Conservation (phyloP, 2,329 filamentous ascomycete genomes). For the Chaetomium globosum region DNA sequence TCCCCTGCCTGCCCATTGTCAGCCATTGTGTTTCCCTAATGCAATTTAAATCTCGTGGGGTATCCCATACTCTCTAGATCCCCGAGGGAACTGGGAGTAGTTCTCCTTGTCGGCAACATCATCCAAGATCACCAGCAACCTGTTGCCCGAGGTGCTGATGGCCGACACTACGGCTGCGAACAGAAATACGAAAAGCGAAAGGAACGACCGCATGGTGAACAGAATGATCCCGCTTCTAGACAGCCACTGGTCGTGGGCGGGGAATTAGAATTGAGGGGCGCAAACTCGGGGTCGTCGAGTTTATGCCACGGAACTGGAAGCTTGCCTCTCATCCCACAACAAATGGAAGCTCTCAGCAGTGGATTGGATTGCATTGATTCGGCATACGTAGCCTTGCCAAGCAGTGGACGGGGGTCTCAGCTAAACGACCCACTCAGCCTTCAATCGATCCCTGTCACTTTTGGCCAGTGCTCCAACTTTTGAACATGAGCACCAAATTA, state of each 20-base stretch:
- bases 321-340: constrained; percentile 19
- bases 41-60: background rate
- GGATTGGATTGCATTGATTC: constrained; percentile 28
- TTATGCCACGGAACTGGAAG: constrained; percentile 26
- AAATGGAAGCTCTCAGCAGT: constrained; percentile 12
- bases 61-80: constrained; percentile 65
- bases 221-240: constrained; percentile 21
- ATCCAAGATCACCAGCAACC: constrained; percentile 84
- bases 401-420: constrained; percentile 24
- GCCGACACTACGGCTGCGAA: constrained; percentile 71
- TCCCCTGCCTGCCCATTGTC: constrained; percentile 67
- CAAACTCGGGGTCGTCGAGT: constrained; percentile 25
- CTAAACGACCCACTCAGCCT: constrained; percentile 22
- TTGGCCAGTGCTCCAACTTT: constrained; percentile 7
- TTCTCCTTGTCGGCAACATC: constrained; percentile 76
- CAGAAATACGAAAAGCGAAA: constrained; percentile 69
- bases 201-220: constrained; percentile 67
- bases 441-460: constrained; percentile 9
- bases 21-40: constrained; percentile 20
- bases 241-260: constrained; percentile 21
- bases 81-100: constrained; percentile 79
- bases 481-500: constrained; percentile 19
- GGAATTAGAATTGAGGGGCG: constrained; percentile 34
- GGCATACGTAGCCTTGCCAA: constrained; percentile 46
- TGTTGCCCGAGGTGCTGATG: constrained; percentile 74